Percentiles rank a stretch among this genome's conserved stretches.
phyloP scores from a whole-genome alignment of 1,284 basidiomycete genomes.

The Moniliophthora roreri region DNA sequence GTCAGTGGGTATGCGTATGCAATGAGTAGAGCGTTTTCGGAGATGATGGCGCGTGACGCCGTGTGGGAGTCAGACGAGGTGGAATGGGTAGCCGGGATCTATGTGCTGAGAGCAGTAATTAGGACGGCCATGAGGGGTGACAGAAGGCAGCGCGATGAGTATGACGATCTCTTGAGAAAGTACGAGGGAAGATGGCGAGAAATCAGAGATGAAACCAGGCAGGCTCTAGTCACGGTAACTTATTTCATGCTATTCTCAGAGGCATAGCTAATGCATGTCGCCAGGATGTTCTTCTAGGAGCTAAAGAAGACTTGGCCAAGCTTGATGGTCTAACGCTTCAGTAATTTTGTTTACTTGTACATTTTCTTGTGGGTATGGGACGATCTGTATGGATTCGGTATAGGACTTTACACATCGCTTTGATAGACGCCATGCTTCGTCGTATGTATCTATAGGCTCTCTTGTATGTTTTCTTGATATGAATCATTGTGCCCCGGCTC shows the following conservation, averaged over 20 bases:
- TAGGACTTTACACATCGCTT: no score
- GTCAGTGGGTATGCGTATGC: no score
- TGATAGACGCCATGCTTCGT: no score
- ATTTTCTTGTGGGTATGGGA: no score
- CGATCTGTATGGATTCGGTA: no score
- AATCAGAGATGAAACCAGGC: slow-evolving; percentile 59
- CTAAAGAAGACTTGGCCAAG: slow-evolving; percentile 44
- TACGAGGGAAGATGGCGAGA: slow-evolving; percentile 65
- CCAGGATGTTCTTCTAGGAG: slow-evolving; percentile 44
- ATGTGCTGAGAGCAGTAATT: slow-evolving; percentile 52
- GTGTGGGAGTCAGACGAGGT: slow-evolving; percentile 64
- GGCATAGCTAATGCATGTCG: neutral
- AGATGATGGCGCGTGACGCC: slow-evolving; percentile 54
- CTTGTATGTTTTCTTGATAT: no score
- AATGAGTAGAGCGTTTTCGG: slow-evolving; percentile 53
- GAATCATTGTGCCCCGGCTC: no score
- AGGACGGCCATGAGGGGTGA: slow-evolving; percentile 42
- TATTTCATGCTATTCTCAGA: slow-evolving; percentile 4
- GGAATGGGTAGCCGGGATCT: slow-evolving; percentile 62
- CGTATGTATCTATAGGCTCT: no score
- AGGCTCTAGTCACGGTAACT: slow-evolving; percentile 53
- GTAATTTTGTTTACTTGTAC: no score
- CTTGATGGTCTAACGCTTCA: no score
- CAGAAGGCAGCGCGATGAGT: slow-evolving; percentile 50
- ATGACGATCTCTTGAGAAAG: slow-evolving; percentile 46